Base-by-base conservation (phyloP, 2,329 filamentous ascomycete species). In the Cercospora citrullina region DNA sequence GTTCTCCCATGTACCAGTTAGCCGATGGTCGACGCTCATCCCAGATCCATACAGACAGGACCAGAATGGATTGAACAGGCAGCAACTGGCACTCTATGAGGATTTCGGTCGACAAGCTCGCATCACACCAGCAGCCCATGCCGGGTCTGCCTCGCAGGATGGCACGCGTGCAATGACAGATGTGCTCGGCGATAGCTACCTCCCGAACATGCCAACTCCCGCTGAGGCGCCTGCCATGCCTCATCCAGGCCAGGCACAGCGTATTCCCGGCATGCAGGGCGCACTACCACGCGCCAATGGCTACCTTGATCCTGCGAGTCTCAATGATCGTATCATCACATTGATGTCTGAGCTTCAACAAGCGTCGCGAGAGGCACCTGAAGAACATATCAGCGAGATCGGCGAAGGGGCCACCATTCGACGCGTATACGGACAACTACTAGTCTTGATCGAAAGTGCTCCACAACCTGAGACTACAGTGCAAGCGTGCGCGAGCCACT, bases 31-130 rank as follows among this genome's bases (percentile, higher is more conserved):
- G 7, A 91, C 93, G 80, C 94, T 93, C 51, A 97, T 99, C 70
- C 94, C 94, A 0, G 92, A 95, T 73, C 95, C 95, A 0, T 99
- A 93, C 82, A 93, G 95, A 75, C 87, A 97, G 73, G 90, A 91
- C 42, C 90, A 92, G 12, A 86, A 86, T 58, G 75, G 75, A 4
- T 82, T 99, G 62, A 98, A 97, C 76, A 86, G 91, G 26, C 93
- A 97, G 75, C 95, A 99, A 76, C 88, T 98, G 83, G 92, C 92
- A 10, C 96, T 99, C 28, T 99, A 99, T 76, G 94, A 98, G 76
- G 94, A 98, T 71, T 99, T 99, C 79, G 93, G 92, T 9, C 87
- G 93, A 65, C 93, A 96, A 77, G 90, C 92, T 30, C 90, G 93
- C 65, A 80, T 86, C 51, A 79, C 76, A 78, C 75, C 78, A 14